These are phyloP conservation scores for Tricholoma furcatifolium DNA, from an alignment of 768 basidiomycete genomes.

Conservation along the genomic window DNA sequence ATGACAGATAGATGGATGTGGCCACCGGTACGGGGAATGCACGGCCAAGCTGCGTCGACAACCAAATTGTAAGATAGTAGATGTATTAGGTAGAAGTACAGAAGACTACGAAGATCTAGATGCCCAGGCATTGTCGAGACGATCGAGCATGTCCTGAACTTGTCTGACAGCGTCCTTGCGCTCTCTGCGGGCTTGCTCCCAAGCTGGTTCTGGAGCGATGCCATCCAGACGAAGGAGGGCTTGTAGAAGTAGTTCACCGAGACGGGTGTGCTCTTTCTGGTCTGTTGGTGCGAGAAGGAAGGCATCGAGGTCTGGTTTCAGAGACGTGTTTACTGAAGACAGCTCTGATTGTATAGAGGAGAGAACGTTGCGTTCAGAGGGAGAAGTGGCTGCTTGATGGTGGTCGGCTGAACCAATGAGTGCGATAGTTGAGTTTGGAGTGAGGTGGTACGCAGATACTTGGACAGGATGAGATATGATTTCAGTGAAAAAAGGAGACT, in stretches of 20 bases:
- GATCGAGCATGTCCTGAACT: slow-evolving; percentile 81
- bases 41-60: slow-evolving; percentile 22
- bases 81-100: not conserved
- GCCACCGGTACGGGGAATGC: slow-evolving; percentile 13
- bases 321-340: slow-evolving; percentile 46
- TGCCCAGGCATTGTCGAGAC: slow-evolving; percentile 71
- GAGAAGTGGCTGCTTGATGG: slow-evolving; percentile 19
- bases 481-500: slow-evolving; percentile 20
- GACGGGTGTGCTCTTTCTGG: slow-evolving; percentile 46
- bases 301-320: slow-evolving; percentile 54
- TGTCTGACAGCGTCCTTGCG: slow-evolving; percentile 86
- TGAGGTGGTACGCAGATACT: slow-evolving; percentile 79
- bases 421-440: slow-evolving; percentile 64
- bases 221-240: slow-evolving; percentile 86
- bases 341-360: slow-evolving; percentile 56
- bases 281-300: slow-evolving; percentile 41
- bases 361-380: slow-evolving; percentile 52
- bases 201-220: slow-evolving; percentile 68
- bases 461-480: slow-evolving; percentile 12
- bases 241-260: slow-evolving; percentile 85
- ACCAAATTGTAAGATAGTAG: slow-evolving; percentile 29
- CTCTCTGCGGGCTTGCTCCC: slow-evolving; percentile 75
- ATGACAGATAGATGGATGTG: slow-evolving; percentile 17
- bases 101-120: slow-evolving; percentile 12
- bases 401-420: slow-evolving; percentile 54